Evolutionary conservation across 495 filamentous ascomycete species (phyloP).

Genomic region (Hyaloscypha finlandica): DNA sequence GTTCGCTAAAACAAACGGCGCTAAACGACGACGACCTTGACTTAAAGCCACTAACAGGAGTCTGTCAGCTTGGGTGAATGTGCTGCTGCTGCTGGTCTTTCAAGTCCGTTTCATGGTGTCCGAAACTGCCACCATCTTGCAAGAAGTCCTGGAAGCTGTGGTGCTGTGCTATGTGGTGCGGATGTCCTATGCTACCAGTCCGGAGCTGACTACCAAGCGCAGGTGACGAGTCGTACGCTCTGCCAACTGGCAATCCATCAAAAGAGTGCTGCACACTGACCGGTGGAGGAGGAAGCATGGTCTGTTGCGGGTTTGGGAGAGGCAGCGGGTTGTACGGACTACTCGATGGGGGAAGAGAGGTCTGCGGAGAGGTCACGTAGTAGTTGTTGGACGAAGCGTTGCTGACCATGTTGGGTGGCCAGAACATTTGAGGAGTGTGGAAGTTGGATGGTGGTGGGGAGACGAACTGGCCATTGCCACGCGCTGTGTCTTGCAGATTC

Average conservation of each 20-base stretch:
- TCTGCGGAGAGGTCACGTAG: slow-evolving; percentile 20
- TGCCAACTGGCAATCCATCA: slow-evolving; percentile 3
- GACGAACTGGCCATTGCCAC: slow-evolving; percentile 6
- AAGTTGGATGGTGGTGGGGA: background rate
- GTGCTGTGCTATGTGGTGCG: slow-evolving; percentile 14
- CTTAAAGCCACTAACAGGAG: background rate
- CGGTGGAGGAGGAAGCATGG: slow-evolving; percentile 18
- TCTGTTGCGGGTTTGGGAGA: slow-evolving; percentile 19
- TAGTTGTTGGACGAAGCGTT: slow-evolving; percentile 8
- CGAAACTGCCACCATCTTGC: slow-evolving; percentile 7
- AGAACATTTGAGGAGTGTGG: slow-evolving; percentile 22
- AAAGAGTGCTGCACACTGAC: background rate
- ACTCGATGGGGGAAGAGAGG: background rate
- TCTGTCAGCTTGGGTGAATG: background rate
- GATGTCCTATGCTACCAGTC: slow-evolving; percentile 25
- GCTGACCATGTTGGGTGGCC: slow-evolving; percentile 11
- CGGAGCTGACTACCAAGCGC: slow-evolving; percentile 18
- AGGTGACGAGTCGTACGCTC: slow-evolving; percentile 6
- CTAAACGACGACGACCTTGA: background rate
- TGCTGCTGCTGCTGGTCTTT: slow-evolving; percentile 14
- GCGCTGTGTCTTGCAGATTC: slow-evolving; percentile 6
- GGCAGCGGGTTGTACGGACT: slow-evolving; percentile 18
- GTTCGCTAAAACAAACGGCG: background rate
- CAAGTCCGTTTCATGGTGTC: slow-evolving; percentile 17
- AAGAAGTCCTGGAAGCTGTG: slow-evolving; percentile 22